Evolutionary conservation across 257 asterid species (phyloP), one percentile per base, ranked within the genome.

Genomic region (Solanum dulcamara): DNA sequence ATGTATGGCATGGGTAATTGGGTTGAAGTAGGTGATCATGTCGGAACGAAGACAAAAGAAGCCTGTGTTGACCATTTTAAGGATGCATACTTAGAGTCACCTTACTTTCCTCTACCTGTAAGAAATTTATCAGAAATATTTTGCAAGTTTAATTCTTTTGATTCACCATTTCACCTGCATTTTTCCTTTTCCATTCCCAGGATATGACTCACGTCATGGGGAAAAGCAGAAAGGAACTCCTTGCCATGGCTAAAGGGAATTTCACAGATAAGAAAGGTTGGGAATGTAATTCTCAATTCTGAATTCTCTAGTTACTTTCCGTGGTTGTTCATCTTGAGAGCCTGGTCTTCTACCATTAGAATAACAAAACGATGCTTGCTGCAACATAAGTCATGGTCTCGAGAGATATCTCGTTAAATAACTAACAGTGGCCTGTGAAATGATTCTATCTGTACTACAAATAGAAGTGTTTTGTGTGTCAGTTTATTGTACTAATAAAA

Each of bases 1-100:
- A 94, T 93, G 97, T 94, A 94, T 88, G 98, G 98, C 86, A 92
- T 94, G 93, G 96, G 97, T 81, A 94, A 94, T 88, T 93, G 98
- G 97, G 94, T 94, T 6, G 97, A 94, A 91, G 94, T 94, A 87
- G 94, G 97, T 18, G 98, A 94, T 86, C 98, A 94, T 91, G 98
- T 93, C 26, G 97, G 97, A 85, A 94, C 98, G 79, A 94, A 94
- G 91, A 66, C 93, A 24, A 94, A 93, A 90, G 98, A 91, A 84
- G 87, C 88, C 51, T 94, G 98, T 89, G 90, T 94, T 70, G 94
- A 94, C 55, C 98, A 94, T 85, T 94, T 88, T 90, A 87, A 84
- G 91, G 92, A 84, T 86, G 94, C 93, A 77, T 94, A 92, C 85
- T 90, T 94, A 42, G 90, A 92, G 88, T 94, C 97, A 83, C 98